Base-by-base conservation (phyloP, 495 filamentous ascomycete genomes). In the Bacidia rubella region DNA sequence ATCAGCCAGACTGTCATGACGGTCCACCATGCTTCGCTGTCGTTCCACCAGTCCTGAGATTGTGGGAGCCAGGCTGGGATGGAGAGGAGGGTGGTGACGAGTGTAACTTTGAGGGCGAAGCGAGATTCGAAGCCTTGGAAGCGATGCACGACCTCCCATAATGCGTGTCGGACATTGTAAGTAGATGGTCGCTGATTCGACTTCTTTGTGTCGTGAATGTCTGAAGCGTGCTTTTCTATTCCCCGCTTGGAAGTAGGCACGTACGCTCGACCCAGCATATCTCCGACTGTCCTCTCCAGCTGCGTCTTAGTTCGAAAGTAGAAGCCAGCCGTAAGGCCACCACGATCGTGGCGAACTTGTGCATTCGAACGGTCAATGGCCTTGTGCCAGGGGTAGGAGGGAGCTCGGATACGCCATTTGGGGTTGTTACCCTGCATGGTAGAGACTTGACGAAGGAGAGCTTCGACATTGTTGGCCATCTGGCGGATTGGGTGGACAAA, bases 1-100 rank as follows among this genome's bases (percentile, higher is more conserved):
- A 79, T 77, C 29, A 76, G 57, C 76, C 76, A 80, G 2, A 70
- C 76, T 38, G 72, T 71, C n/a, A 76, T 64, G 3, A 78, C 75
- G 10, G 65, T 65, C 76, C 76, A 80, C 76, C 76, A 80, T 15
- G 62, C 66, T 40, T 76, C 74, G 49, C 74, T 66, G 3, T 62
- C 54, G 56, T 76, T 70, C 70, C 75, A 80, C 76, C 74, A 79
- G 4, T 47, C 54, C 40, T 66, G 56, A 52, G 65, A 68, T 21
- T 66, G 52, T 2, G 52, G 23, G 5, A 76, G 58, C 70, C 75
- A 80, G 15, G 74, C 77, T 10, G 76, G 76, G 41, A 77, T 57
- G 5, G 76, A 70, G 11, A 80, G 60, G 9, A 77, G 50, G 1
- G 68, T 68, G 7, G 68, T 77, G 32, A 74, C 66, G 9, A 74